Evolutionary conservation across 1,139 yeast genomes (phyloP).

Genomic region (Maudiozyma humilis): DNA sequence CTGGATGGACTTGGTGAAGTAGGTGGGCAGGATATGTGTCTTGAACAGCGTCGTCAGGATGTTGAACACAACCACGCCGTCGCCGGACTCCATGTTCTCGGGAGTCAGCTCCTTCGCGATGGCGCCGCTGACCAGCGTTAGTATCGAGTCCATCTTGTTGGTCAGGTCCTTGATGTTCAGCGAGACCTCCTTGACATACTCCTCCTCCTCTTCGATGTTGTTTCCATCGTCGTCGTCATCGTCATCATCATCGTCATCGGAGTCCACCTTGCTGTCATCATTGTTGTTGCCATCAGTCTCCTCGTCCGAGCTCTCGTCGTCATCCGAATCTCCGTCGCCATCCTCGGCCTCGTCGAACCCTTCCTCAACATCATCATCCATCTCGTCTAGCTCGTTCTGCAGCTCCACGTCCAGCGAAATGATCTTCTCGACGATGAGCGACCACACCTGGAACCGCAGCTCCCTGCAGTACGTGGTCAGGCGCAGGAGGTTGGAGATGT

Average conservation of each 20-base stretch:
- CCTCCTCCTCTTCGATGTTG: constrained; percentile 37
- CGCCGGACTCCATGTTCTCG: constrained; percentile 49
- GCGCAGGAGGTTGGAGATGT: constrained; percentile 54
- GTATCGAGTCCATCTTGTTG: constrained; percentile 59
- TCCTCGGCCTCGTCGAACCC: constrained; percentile 68
- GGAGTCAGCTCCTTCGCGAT: constrained; percentile 45
- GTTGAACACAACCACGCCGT: constrained; percentile 67
- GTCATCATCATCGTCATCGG: constrained; percentile 39
- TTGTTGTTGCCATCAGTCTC: constrained; percentile 32
- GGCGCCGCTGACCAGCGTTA: constrained; percentile 46
- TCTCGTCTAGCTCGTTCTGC: constrained; percentile 78
- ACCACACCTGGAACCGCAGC: constrained; percentile 68
- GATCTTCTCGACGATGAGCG: constrained; percentile 64
- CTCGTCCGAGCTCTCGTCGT: constrained; percentile 37
- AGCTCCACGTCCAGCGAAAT: constrained; percentile 90
- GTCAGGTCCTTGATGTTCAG: constrained; percentile 49
- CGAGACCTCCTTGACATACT: constrained; percentile 41
- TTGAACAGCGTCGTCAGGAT: constrained; percentile 70
- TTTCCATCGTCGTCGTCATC: constrained; percentile 31
- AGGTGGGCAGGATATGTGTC: constrained; percentile 81
- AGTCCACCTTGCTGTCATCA: constrained; percentile 18
- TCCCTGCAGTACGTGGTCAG: constrained; percentile 67
- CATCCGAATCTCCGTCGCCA: constrained; percentile 65
- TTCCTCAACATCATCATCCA: constrained; percentile 69
- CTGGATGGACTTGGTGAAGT: constrained; percentile 84